Evolutionary conservation across 2,329 filamentous ascomycete genomes (phyloP).

Genomic region (Coniochaeta prunicola): DNA sequence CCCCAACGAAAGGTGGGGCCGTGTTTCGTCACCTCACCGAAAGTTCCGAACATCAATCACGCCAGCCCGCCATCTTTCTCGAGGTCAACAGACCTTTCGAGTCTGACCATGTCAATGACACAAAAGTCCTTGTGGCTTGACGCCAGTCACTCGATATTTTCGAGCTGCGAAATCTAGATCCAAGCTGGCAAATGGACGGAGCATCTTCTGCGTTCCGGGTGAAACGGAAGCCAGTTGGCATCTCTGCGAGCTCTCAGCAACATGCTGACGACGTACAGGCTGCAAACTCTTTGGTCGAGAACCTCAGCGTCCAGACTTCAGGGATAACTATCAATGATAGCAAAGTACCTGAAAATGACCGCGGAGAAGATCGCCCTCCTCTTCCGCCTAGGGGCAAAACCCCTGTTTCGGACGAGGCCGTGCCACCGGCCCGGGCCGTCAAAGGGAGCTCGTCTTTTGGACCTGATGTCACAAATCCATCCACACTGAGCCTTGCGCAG

Average conservation of each 20-base stretch:
- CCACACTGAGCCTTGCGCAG: neutral
- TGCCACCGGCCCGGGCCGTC: neutral
- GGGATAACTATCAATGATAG: neutral
- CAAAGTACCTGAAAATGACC: neutral
- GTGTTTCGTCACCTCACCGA: neutral
- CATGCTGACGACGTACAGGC: neutral
- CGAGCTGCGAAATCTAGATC: neutral
- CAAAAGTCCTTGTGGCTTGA: neutral
- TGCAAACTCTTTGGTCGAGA: neutral
- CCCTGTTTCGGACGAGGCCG: neutral
- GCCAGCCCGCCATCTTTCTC: neutral
- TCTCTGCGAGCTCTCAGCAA: neutral
- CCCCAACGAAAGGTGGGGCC: neutral
- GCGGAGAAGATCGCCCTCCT: neutral
- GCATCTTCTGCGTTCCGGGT: neutral
- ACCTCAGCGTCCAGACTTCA: neutral
- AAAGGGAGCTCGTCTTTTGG: neutral
- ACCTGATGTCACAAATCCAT: neutral
- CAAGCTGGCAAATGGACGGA: neutral
- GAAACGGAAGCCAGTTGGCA: neutral
- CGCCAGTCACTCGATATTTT: neutral
- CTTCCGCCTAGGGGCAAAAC: neutral
- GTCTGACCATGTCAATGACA: neutral
- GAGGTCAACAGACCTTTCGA: neutral
- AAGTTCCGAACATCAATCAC: neutral